Evolutionary conservation across 164 flowering plant species (phyloP), one percentile per base, ranked within the genome.

Genomic region (Aristolochia contorta): DNA sequence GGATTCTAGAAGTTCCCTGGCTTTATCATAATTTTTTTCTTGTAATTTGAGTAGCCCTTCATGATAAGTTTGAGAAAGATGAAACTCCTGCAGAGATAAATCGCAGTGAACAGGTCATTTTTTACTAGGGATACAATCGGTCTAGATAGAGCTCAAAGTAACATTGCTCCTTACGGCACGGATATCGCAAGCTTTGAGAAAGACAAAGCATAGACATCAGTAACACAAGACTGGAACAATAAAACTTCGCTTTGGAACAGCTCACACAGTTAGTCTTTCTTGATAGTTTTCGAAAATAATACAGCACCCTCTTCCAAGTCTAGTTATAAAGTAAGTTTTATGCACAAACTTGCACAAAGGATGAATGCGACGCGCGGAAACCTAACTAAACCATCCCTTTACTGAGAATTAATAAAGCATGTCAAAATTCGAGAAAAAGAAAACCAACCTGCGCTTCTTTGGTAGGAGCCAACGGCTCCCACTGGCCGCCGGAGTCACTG

Each of bases 381-480:
- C 37, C 25, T 1, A 59, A 9, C 52, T 6, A 47, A 47, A 59
- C 47, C 37, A 52, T 19, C 14, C 0, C n/a, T 1, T 9, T n/a
- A 33, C 20, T 25, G 32, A 58, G 14, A 47, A 2, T 24, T 13
- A 14, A 27, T 2, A 49, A 10, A 18, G 10, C 53, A 56, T 16
- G 19, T 16, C 6, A 63, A 20, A 33, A 57, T 16, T 41, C 41
- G 37, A 55, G 68, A 50, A 37, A 59, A 43, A 61, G 27, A 59
- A 27, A 27, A 19, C 63, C 25, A 69, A 60, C 98, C 96, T 90
- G 97, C 64, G 97, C 97, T 86, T 93, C 98, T 78, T 87, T 90
- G 60, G 97, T 83, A 10, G 98, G 98, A 16, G 96, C 96, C 49
- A 90, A 66, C 24, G 92, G 89, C 63, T 93, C 94, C 94, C 96